Percentiles rank a stretch among this genome's conserved stretches.
Evolutionary conservation across 495 filamentous ascomycete species (phyloP).

Genomic region (Pyrenula aspistea): DNA sequence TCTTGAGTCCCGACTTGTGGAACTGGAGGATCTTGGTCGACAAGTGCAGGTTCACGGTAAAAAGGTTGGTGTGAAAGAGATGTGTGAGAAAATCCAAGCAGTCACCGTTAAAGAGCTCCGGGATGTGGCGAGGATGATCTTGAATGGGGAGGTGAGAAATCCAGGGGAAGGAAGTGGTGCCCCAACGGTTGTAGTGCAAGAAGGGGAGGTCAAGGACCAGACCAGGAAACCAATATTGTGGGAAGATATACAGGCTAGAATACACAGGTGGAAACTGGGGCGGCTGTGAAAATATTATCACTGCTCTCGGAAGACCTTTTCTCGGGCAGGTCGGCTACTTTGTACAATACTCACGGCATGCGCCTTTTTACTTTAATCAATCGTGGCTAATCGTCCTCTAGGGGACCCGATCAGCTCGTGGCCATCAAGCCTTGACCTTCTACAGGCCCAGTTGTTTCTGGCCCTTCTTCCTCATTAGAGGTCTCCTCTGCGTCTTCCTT

Average conservation of each 20-base stretch:
- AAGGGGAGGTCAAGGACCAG: constrained; percentile 39
- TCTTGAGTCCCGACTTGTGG: constrained; percentile 92
- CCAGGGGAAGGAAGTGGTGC: constrained; percentile 68
- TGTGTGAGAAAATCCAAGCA: constrained; percentile 76
- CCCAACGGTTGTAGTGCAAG: constrained; percentile 91
- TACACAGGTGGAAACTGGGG: constrained; percentile 74
- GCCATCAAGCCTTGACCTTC: background rate
- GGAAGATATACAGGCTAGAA: constrained; percentile 79
- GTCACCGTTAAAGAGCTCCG: constrained; percentile 73
- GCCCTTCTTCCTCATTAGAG: constrained; percentile 2
- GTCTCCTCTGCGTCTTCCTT: constrained; percentile 11
- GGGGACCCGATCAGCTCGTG: background rate
- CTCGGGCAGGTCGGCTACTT: background rate
- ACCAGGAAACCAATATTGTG: constrained; percentile 49
- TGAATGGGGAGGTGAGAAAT: constrained; percentile 69
- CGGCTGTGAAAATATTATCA: constrained; percentile 42
- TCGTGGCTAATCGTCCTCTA: background rate
- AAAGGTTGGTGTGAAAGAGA: constrained; percentile 84
- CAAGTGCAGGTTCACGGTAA: constrained; percentile 92
- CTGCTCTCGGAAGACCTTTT: no score
- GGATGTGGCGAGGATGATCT: constrained; percentile 69
- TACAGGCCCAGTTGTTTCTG: background rate
- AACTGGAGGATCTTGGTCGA: constrained; percentile 91
- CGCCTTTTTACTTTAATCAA: background rate
- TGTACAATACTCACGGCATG: background rate